A percentile compares a stretch with the other conserved stretches of the same genome.
Evolutionary conservation across 164 flowering plant genomes (phyloP).

Genomic region (Magnolia sinica): DNA sequence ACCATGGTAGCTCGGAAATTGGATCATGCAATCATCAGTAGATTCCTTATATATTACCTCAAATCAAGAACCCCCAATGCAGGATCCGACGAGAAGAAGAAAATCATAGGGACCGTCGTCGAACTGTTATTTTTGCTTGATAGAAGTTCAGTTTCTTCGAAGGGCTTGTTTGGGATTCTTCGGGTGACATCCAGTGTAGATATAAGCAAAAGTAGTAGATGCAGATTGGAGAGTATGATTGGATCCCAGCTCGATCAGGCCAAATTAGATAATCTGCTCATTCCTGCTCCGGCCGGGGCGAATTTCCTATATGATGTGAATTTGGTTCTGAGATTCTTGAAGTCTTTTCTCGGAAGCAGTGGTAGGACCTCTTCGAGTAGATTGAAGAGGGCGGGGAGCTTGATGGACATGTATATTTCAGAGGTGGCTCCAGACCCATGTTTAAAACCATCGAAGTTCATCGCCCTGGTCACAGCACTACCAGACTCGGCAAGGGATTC

Average conservation of each 20-base stretch:
- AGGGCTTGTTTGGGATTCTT: conserved; percentile 54
- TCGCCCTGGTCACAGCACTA: conserved; percentile 43
- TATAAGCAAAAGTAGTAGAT: conserved; percentile 35
- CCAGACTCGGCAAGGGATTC: conserved; percentile 76
- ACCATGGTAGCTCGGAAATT: conserved; percentile 44
- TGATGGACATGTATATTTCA: conserved; percentile 58
- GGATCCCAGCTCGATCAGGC: conserved; percentile 71
- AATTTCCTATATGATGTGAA: conserved; percentile 59
- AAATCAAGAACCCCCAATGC: conserved; percentile 37
- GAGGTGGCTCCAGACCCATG: conserved; percentile 78
- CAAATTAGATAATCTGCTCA: conserved; percentile 62
- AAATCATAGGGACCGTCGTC: conserved; percentile 36
- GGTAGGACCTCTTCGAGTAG: conserved; percentile 20
- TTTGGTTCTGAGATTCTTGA: conserved; percentile 61
- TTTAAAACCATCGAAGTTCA: conserved; percentile 64
- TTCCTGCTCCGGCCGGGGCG: conserved; percentile 53
- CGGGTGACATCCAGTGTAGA: conserved; percentile 36
- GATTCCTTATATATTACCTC: conserved; percentile 61
- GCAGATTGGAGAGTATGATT: conserved; percentile 60
- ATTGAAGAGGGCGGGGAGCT: conserved; percentile 44
- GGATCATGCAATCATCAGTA: conserved; percentile 41
- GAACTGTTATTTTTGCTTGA: conserved; percentile 51
- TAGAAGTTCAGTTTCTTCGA: conserved; percentile 43
- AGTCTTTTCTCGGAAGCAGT: conserved; percentile 38
- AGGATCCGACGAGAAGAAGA: conserved; percentile 32